These are phyloP conservation scores for Yamadazyma sp. DNA, from an alignment of 1,139 yeast genomes.

Conservation along the genomic window DNA sequence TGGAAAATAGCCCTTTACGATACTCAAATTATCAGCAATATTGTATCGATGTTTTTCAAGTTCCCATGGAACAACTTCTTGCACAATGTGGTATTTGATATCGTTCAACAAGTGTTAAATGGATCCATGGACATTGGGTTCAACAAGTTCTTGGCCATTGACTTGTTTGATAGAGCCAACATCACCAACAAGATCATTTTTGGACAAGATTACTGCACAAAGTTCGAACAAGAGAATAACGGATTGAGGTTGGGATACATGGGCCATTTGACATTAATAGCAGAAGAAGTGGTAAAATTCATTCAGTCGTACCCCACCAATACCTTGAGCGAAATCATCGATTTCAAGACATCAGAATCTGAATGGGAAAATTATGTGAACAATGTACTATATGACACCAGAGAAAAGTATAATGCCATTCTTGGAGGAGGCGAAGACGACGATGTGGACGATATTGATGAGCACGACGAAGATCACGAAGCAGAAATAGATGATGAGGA, in stretches of 20 bases:
- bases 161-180: slow-evolving; percentile 75
- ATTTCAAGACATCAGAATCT: slow-evolving; percentile 56
- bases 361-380: slow-evolving; percentile 86
- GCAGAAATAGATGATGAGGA: slow-evolving; percentile 19
- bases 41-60: slow-evolving; percentile 78
- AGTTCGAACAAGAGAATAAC: slow-evolving; percentile 58
- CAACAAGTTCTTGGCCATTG: slow-evolving; percentile 85
- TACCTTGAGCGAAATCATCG: slow-evolving; percentile 59
- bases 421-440: slow-evolving; percentile 69
- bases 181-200: slow-evolving; percentile 77
- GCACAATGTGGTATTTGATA: slow-evolving; percentile 96
- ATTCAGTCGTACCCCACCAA: slow-evolving; percentile 71
- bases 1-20: slow-evolving; percentile 85
- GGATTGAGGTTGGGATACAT: slow-evolving; percentile 88
- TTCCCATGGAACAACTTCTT: slow-evolving; percentile 98
- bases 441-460: slow-evolving; percentile 36
- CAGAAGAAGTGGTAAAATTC: slow-evolving; percentile 96
- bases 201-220: slow-evolving; percentile 77
- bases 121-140: slow-evolving; percentile 92
- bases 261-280: slow-evolving; percentile 95
- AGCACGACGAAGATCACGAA: slow-evolving; percentile 18
- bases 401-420: slow-evolving; percentile 94
- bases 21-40: slow-evolving; percentile 73
- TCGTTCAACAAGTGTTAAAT: slow-evolving; percentile 92
- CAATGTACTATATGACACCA: slow-evolving; percentile 78